Evolutionary conservation across 768 basidiomycete genomes (phyloP).

Genomic region (Xanthoconium stramineum): DNA sequence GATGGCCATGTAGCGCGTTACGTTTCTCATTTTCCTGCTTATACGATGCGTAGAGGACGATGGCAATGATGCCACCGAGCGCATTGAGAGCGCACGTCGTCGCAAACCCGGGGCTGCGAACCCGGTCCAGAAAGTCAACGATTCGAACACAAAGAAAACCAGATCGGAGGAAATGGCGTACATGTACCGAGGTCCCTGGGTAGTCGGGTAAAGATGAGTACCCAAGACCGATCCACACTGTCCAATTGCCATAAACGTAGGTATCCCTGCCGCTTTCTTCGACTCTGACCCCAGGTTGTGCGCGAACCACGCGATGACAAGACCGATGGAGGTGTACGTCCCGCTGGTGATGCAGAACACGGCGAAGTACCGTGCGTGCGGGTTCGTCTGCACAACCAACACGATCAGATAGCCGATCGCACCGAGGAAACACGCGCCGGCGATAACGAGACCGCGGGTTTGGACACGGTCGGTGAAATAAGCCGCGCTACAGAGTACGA

Average conservation of each 20-base stretch:
- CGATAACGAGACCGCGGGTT: conserved; percentile 45
- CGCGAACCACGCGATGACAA: conserved; percentile 75
- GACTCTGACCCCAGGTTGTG: conserved; percentile 79
- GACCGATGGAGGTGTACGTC: conserved; percentile 72
- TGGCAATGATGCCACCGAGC: conserved; percentile 23
- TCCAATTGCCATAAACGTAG: conserved; percentile 77
- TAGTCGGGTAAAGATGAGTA: conserved; percentile 66
- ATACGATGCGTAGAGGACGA: conserved; percentile 59
- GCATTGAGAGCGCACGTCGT: conserved; percentile 38
- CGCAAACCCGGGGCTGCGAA: conserved; percentile 50
- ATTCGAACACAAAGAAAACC: not conserved
- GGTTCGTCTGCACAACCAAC: conserved; percentile 49
- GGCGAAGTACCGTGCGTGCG: conserved; percentile 71
- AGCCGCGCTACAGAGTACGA: conserved; percentile 57
- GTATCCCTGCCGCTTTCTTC: conserved; percentile 72
- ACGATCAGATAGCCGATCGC: conserved; percentile 59
- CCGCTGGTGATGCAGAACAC: conserved; percentile 75
- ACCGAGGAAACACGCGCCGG: conserved; percentile 28
- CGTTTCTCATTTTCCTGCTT: conserved; percentile 56
- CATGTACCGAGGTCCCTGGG: conserved; percentile 65
- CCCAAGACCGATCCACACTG: conserved; percentile 77
- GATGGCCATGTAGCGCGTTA: conserved; percentile 50
- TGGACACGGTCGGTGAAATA: conserved; percentile 67
- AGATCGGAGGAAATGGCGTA: conserved; percentile 29
- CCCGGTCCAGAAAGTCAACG: not conserved